Conservation (phyloP, 306 rosid species). For the Quercus wislizeni region DNA sequence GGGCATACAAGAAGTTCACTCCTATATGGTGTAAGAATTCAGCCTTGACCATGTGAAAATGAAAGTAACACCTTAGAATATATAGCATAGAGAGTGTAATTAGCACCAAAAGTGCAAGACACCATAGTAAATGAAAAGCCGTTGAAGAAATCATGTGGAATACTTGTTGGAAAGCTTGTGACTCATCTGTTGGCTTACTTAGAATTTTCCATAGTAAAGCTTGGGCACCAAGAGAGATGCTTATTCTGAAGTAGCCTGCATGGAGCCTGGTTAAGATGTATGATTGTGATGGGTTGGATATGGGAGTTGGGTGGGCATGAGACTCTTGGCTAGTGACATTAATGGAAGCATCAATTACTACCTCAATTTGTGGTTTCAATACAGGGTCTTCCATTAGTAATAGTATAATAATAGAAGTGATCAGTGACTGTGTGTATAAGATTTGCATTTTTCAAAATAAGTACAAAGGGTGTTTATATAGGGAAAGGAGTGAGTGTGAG, state of each 20-base stretch:
- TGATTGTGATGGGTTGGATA: neutral
- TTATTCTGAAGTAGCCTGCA: conserved; percentile 47
- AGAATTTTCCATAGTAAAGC: conserved; percentile 49
- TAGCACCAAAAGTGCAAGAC: conserved; percentile 25
- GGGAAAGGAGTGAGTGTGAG: neutral
- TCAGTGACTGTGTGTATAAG: neutral
- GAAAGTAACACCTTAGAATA: conserved; percentile 40
- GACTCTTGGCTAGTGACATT: neutral
- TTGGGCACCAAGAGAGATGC: conserved; percentile 50
- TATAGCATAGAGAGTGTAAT: conserved; percentile 34
- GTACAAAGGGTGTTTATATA: neutral
- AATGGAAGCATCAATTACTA: conserved; percentile 5
- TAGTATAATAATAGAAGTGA: neutral
- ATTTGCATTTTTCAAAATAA: neutral
- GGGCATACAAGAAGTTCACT: conserved; percentile 44
- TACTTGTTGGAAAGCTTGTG: conserved; percentile 25
- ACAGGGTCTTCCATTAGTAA: conserved; percentile 2
- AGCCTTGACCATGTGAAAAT: conserved; percentile 35
- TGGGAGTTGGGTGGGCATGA: neutral
- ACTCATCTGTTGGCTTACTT: conserved; percentile 29
- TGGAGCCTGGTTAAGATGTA: conserved; percentile 34
- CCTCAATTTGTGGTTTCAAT: neutral
- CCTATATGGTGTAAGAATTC: conserved; percentile 45
- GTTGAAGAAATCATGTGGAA: conserved; percentile 25
- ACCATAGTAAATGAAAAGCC: conserved; percentile 40